Evolutionary conservation across 129 eudicot genomes (phyloP).

Genomic region (Centrapalus pauciflorus): DNA sequence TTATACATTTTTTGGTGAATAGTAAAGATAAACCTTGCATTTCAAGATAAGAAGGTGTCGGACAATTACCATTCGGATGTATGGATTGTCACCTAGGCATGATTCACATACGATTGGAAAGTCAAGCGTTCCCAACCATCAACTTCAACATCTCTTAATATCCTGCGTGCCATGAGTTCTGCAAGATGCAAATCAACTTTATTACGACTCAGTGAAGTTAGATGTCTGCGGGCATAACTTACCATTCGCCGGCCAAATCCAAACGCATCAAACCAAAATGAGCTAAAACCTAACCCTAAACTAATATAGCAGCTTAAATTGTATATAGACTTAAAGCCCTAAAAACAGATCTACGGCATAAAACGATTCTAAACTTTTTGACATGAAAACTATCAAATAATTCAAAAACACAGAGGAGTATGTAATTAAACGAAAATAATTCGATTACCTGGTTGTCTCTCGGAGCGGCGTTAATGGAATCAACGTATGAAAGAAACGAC

Average conservation of each 20-base stretch:
- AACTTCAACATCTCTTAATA: conserved; percentile 72
- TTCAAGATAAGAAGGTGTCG: neutral
- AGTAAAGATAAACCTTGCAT: no score
- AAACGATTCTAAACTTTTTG: neutral
- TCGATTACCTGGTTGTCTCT: conserved; percentile 1
- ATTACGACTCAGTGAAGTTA: neutral
- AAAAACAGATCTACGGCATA: neutral
- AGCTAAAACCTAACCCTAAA: conserved; percentile 23
- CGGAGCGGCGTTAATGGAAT: neutral
- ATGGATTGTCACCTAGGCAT: conserved; percentile 90
- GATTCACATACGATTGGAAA: conserved; percentile 88
- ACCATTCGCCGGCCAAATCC: no score
- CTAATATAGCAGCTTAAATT: neutral
- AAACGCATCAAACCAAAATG: neutral
- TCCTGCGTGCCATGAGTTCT: conserved; percentile 70
- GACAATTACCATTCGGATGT: conserved; percentile 68
- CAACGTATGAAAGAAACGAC: neutral
- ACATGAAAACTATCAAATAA: neutral
- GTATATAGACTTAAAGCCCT: neutral
- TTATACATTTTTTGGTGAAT: no score
- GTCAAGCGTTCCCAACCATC: conserved; percentile 88
- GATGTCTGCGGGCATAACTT: neutral
- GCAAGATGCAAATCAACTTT: neutral
- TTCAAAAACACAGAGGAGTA: neutral
- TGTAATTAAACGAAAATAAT: neutral